phyloP scores from a whole-genome alignment of 2,329 filamentous ascomycete genomes.

The Coleophoma eucalyptorum region DNA sequence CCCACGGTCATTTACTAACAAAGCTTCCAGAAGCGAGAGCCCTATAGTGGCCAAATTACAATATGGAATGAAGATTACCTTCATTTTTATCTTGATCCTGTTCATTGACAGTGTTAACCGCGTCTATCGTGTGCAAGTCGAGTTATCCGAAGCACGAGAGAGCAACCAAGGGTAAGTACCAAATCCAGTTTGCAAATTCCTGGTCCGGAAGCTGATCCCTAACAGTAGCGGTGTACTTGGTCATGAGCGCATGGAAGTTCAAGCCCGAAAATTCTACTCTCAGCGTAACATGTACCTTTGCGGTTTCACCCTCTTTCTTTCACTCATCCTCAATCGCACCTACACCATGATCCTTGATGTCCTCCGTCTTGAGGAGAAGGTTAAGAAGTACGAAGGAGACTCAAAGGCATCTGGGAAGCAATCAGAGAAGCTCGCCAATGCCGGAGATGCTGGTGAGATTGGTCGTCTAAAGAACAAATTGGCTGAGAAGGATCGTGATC shows the following conservation, averaged over 20 bases:
- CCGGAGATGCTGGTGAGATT: conserved; percentile 74
- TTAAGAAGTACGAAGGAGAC: conserved; percentile 77
- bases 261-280: conserved; percentile 99
- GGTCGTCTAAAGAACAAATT: conserved; percentile 62
- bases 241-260: conserved; percentile 94
- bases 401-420: conserved; percentile 59
- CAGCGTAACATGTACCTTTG: conserved; percentile 99
- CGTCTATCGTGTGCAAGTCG: conserved; percentile 93
- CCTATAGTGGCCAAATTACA: conserved; percentile 81
- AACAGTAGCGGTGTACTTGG: conserved; percentile 69
- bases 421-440: conserved; percentile 65
- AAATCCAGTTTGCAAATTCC: not conserved
- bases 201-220: conserved; percentile 16
- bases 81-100: conserved; percentile 97
- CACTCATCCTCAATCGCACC: conserved; percentile 96
- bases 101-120: conserved; percentile 96
- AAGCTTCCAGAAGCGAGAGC: conserved; percentile 22
- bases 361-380: conserved; percentile 78
- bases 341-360: conserved; percentile 69
- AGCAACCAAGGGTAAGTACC: conserved; percentile 46
- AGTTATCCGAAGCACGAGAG: conserved; percentile 64
- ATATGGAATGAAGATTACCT: conserved; percentile 98
- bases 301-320: conserved; percentile 98
- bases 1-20: conserved; percentile 10
- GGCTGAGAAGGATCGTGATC: conserved; percentile 73